phyloP scores from a whole-genome alignment of 306 rosid genomes.

The Albizia julibrissin region DNA sequence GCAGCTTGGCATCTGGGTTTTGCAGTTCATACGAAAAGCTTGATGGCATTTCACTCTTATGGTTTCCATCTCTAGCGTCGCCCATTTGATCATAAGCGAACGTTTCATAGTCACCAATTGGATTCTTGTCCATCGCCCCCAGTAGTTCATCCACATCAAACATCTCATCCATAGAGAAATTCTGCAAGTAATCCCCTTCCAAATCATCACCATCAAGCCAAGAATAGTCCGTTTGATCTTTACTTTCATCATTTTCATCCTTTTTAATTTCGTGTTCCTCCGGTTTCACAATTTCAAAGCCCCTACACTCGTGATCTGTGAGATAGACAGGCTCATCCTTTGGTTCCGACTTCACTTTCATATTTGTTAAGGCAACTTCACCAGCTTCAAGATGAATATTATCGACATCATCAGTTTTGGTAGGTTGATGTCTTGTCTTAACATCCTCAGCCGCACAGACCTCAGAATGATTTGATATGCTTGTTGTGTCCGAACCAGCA shows the following conservation, averaged over 20 bases:
- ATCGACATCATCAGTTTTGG: not conserved
- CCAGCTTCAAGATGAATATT: conserved; percentile 3
- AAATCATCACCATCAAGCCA: conserved; percentile 32
- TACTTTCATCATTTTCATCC: conserved; percentile 29
- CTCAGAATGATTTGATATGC: conserved; percentile 62
- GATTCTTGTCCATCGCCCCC: conserved; percentile 42
- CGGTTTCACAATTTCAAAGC: conserved; percentile 6
- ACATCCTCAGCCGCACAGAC: conserved; percentile 54
- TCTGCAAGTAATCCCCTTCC: conserved; percentile 32
- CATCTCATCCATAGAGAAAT: conserved; percentile 59
- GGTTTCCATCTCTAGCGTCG: conserved; percentile 16
- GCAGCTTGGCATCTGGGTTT: conserved; percentile 68
- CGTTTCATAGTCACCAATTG: conserved; percentile 29
- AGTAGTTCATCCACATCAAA: conserved; percentile 66
- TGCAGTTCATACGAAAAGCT: conserved; percentile 49
- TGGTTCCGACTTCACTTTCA: conserved; percentile 37
- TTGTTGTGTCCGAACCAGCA: conserved; percentile 47
- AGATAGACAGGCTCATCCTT: conserved; percentile 33
- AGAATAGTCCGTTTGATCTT: conserved; percentile 35
- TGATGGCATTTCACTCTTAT: conserved; percentile 38
- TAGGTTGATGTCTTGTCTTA: not conserved
- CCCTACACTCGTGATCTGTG: conserved; percentile 16
- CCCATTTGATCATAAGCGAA: conserved; percentile 29
- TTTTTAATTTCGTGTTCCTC: not conserved
- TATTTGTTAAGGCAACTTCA: conserved; percentile 34